Evolutionary conservation across 2,329 filamentous ascomycete genomes (phyloP).

Genomic region (Orbilia brochopaga): DNA sequence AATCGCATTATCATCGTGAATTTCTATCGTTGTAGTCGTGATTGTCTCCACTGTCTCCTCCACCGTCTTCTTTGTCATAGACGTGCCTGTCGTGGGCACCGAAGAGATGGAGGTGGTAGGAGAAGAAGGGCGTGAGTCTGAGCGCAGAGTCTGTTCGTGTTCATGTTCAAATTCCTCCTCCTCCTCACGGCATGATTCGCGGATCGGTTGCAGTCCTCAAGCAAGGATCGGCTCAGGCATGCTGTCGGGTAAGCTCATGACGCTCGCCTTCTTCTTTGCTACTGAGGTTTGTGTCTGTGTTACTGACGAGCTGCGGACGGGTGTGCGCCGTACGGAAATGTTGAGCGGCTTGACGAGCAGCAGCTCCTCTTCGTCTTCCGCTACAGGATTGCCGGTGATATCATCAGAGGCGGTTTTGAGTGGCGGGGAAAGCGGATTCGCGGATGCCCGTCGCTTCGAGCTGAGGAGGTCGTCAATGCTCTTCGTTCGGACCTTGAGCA

Average conservation of each 20-base stretch:
- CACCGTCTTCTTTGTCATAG: slow-evolving; percentile 31
- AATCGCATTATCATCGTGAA: slow-evolving; percentile 3
- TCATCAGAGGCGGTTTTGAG: slow-evolving; percentile 31
- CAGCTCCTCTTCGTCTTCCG: slow-evolving; percentile 43
- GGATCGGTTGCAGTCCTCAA: slow-evolving; percentile 41
- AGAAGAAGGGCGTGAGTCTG: slow-evolving; percentile 13
- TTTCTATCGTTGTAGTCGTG: slow-evolving; percentile 17
- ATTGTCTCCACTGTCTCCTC: slow-evolving; percentile 20
- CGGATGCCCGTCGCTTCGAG: slow-evolving; percentile 54
- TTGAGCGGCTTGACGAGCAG: slow-evolving; percentile 43
- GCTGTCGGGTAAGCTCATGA: slow-evolving; percentile 45
- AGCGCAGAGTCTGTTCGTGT: too few relatives aligned
- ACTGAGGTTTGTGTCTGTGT: slow-evolving; percentile 16
- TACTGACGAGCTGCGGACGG: slow-evolving; percentile 38
- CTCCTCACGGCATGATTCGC: slow-evolving; percentile 13
- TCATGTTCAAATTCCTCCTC: slow-evolving; percentile 5
- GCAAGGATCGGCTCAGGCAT: slow-evolving; percentile 45
- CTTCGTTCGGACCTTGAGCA: slow-evolving; percentile 55
- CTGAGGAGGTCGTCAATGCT: slow-evolving; percentile 49
- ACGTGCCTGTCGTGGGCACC: slow-evolving; percentile 23
- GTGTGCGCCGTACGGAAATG: slow-evolving; percentile 42
- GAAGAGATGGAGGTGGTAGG: neutral
- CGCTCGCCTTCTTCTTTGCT: slow-evolving; percentile 46
- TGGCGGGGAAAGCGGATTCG: slow-evolving; percentile 31
- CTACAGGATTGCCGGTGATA: slow-evolving; percentile 34